phyloP scores from a whole-genome alignment of 352 stramenopile species.

The Stramenopiles sp. region DNA sequence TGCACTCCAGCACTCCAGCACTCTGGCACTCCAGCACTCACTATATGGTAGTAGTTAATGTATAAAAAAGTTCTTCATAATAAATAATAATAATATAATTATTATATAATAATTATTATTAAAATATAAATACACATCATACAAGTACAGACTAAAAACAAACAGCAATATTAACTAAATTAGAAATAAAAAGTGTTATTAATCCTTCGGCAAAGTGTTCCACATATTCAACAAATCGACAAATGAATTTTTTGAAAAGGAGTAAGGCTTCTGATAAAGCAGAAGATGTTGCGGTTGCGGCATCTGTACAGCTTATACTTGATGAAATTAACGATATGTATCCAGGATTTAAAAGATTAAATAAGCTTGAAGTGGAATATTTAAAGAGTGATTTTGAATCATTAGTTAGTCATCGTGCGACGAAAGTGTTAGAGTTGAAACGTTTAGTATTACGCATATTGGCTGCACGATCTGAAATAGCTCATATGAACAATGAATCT shows the following conservation, averaged over 20 bases:
- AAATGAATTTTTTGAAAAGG: slow-evolving; percentile 1
- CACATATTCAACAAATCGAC: too few species aligned
- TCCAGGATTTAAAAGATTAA: background rate
- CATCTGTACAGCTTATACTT: background rate
- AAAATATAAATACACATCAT: too few species aligned
- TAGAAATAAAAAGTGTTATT: too few species aligned
- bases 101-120: too few species aligned
- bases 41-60: too few species aligned
- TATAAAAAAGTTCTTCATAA: too few species aligned
- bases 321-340: background rate
- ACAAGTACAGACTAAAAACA: too few species aligned
- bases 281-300: background rate
- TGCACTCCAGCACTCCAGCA: too few species aligned
- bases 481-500: background rate
- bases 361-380: background rate
- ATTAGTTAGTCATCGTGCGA: background rate
- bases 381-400: background rate
- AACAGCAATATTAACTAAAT: too few species aligned
- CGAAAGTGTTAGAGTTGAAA: background rate
- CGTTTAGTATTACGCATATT: background rate
- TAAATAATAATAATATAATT: too few species aligned
- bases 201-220: too few species aligned
- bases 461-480: background rate
- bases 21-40: too few species aligned
- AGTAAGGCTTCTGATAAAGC: background rate